These are phyloP conservation scores for Pyrenochaeta sp. DNA, from an alignment of 2,329 filamentous ascomycete genomes.

Conservation along the genomic window DNA sequence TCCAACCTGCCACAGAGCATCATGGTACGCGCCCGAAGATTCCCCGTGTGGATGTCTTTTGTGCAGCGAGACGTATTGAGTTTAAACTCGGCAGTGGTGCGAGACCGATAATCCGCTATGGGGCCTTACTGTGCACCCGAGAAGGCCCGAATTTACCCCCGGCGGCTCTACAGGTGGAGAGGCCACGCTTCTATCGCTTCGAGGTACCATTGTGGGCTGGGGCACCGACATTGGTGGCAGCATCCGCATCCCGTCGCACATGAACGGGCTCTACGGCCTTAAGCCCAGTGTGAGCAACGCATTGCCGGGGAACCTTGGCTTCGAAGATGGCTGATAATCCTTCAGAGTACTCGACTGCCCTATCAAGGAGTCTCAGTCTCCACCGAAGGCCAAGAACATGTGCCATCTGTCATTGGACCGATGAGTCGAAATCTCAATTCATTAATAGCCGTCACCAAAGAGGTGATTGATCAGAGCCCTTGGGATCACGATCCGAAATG, in stretches of 20 bases:
- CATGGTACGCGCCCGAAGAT: conserved; percentile 54
- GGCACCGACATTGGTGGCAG: conserved; percentile 67
- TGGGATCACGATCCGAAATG: conserved; percentile 66
- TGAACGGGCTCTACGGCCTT: conserved; percentile 66
- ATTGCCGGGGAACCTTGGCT: too few relatives aligned
- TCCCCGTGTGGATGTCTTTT: neutral
- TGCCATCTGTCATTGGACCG: conserved; percentile 69
- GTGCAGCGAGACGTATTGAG: neutral
- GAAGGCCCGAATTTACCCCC: conserved; percentile 61
- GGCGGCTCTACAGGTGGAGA: conserved; percentile 70
- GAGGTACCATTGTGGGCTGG: conserved; percentile 64
- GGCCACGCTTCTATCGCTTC: conserved; percentile 63
- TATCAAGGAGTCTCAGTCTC: conserved; percentile 68
- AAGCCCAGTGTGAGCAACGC: conserved; percentile 54
- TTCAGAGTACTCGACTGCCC: conserved; percentile 64
- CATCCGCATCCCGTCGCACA: conserved; percentile 67
- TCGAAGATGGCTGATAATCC: neutral
- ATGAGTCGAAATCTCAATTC: conserved; percentile 63
- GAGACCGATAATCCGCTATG: conserved; percentile 71
- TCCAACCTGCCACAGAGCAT: conserved; percentile 67
- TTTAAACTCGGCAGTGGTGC: conserved; percentile 57
- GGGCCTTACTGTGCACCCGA: conserved; percentile 65
- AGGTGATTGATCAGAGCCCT: conserved; percentile 58
- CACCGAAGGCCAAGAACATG: conserved; percentile 70
- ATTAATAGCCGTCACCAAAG: conserved; percentile 59